phyloP scores from a whole-genome alignment of 768 basidiomycete species.

The Termitomyces sp. region DNA sequence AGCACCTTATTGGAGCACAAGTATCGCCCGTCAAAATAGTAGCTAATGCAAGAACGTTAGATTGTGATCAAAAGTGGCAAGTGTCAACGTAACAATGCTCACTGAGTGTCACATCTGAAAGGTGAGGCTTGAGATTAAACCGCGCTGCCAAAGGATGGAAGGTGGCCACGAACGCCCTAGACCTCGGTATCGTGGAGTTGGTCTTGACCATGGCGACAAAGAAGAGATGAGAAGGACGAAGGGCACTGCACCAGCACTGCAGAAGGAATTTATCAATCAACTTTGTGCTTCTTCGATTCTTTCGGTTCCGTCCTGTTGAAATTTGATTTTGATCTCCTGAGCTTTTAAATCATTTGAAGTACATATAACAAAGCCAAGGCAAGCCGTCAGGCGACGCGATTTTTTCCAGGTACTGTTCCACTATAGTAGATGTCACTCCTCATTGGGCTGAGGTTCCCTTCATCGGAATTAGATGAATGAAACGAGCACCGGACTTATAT shows the following conservation, averaged over 20 bases:
- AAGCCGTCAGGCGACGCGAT: neutral
- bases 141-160: conserved; percentile 19
- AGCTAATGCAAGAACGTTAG: conserved; percentile 12
- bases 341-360: neutral
- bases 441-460: neutral
- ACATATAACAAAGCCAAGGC: neutral
- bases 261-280: neutral
- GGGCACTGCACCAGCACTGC: neutral
- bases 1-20: conserved; percentile 31
- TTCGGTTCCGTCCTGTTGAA: neutral
- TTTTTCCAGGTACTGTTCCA: neutral
- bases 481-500: neutral
- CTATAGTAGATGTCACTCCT: neutral
- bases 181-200: neutral
- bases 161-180: conserved; percentile 11
- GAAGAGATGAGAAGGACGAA: neutral
- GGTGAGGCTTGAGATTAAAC: conserved; percentile 19
- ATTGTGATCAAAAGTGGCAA: neutral
- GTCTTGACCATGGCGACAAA: conserved; percentile 2
- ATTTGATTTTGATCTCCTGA: neutral
- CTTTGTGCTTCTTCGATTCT: neutral
- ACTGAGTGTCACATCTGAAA: conserved; percentile 19
- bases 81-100: conserved; percentile 1
- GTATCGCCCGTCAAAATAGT: conserved; percentile 33
- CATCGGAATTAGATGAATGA: neutral